Conservation (phyloP, 2,329 filamentous ascomycete species). For the Sclerotinia subarctica region DNA sequence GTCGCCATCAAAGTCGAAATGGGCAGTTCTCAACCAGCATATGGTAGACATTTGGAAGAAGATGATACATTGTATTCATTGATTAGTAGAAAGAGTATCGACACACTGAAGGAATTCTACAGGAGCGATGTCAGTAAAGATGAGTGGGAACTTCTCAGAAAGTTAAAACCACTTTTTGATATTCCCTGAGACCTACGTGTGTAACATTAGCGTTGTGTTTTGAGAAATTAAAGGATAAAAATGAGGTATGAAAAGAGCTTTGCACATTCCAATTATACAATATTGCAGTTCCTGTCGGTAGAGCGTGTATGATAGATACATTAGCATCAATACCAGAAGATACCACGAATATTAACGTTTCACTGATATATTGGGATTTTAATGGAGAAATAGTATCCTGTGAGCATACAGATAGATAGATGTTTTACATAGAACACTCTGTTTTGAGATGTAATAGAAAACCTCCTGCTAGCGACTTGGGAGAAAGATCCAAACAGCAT, state of each 20-base stretch:
- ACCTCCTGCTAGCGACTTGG: no score
- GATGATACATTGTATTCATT: conserved; percentile 82
- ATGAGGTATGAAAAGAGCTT: conserved; percentile 7
- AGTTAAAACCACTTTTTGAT: conserved; percentile 93
- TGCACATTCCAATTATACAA: conserved; percentile 25
- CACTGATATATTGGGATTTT: not conserved
- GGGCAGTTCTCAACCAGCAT: conserved; percentile 86
- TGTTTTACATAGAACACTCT: no score
- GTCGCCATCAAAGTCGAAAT: conserved; percentile 97
- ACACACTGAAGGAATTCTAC: conserved; percentile 96
- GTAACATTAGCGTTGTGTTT: conserved; percentile 5
- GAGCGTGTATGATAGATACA: conserved; percentile 40
- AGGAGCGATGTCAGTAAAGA: conserved; percentile 82
- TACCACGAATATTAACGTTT: not conserved
- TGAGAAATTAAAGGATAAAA: conserved; percentile 2
- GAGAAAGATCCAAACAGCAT: no score
- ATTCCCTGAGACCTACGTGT: conserved; percentile 46
- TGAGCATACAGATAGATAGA: no score
- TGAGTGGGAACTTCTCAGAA: conserved; percentile 92
- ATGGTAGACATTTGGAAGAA: conserved; percentile 94
- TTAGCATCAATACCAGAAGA: conserved; percentile 14
- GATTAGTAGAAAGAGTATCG: conserved; percentile 84
- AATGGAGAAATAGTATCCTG: no score
- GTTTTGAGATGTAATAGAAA: no score
- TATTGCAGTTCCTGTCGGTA: conserved; percentile 28